Evolutionary conservation across 228 moss, liverwort and hornwort species (phyloP).

Genomic region (Sphagnum fallax): DNA sequence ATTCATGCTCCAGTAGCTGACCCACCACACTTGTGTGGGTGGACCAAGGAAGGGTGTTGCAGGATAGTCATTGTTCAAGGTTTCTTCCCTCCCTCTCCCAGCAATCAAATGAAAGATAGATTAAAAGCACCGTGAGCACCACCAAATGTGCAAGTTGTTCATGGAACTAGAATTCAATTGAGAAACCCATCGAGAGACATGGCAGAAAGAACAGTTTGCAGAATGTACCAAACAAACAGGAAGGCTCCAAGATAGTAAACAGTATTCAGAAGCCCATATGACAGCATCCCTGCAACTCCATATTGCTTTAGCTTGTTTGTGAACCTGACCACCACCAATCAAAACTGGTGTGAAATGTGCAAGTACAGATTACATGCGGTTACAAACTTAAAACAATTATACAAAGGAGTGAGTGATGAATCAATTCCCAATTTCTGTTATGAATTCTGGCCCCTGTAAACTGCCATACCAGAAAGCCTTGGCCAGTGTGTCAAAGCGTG

Average conservation of each 20-base stretch:
- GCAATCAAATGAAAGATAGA: too few species aligned
- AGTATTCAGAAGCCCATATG: conserved; percentile 53
- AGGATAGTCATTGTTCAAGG: too few species aligned
- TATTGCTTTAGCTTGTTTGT: conserved; percentile 25
- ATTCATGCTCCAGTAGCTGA: too few species aligned
- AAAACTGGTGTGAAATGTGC: neutral
- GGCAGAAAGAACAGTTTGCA: neutral
- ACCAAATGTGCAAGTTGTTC: too few species aligned
- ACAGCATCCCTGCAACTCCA: conserved; percentile 41
- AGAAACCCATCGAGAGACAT: too few species aligned
- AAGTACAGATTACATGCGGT: neutral
- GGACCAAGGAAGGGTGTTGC: too few species aligned
- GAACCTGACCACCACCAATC: conserved; percentile 16
- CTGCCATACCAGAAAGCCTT: neutral
- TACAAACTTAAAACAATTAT: neutral
- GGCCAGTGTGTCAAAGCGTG: neutral
- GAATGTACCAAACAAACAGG: conserved; percentile 44
- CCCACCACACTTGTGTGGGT: too few species aligned
- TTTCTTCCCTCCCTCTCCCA: too few species aligned
- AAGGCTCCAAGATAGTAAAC: conserved; percentile 39
- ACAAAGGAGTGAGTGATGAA: too few species aligned
- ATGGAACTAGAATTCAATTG: too few species aligned
- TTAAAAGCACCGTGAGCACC: too few species aligned
- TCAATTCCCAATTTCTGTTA: neutral
- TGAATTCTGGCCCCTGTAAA: neutral